These are phyloP conservation scores for Ceratocystis lukuohia DNA, from an alignment of 2,329 filamentous ascomycete species.

Conservation along the genomic window DNA sequence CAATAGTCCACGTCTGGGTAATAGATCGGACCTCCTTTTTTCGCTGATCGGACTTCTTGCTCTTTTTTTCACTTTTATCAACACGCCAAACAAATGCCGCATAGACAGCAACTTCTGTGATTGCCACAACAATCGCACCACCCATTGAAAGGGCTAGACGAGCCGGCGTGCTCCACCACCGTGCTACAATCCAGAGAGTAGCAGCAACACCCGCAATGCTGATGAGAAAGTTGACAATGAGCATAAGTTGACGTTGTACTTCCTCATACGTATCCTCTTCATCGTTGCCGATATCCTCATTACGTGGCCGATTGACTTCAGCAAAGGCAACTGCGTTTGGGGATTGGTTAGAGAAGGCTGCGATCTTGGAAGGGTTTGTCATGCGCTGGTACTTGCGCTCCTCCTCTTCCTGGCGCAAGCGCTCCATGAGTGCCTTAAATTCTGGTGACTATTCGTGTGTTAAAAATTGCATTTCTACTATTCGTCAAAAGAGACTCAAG, in stretches of 20 bases:
- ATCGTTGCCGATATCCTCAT: slow-evolving; percentile 31
- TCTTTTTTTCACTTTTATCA: slow-evolving; percentile 51
- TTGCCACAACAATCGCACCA: slow-evolving; percentile 53
- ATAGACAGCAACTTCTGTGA: slow-evolving; percentile 69
- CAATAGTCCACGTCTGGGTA: slow-evolving; percentile 57
- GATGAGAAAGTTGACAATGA: slow-evolving; percentile 82
- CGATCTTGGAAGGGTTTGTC: slow-evolving; percentile 45
- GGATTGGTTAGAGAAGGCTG: slow-evolving; percentile 48
- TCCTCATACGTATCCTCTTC: slow-evolving; percentile 57
- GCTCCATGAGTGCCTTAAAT: slow-evolving; percentile 78
- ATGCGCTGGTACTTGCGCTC: slow-evolving; percentile 69
- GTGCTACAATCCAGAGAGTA: slow-evolving; percentile 64
- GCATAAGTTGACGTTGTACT: slow-evolving; percentile 63
- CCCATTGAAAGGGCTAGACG: slow-evolving; percentile 58
- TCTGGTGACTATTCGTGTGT: slow-evolving; percentile 48
- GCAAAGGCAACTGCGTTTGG: slow-evolving; percentile 44
- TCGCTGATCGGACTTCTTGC: slow-evolving; percentile 31
- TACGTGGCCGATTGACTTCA: slow-evolving; percentile 37
- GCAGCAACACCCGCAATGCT: slow-evolving; percentile 69
- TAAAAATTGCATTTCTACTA: neutral
- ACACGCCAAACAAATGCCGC: slow-evolving; percentile 60
- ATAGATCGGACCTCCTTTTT: slow-evolving; percentile 54
- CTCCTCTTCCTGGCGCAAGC: slow-evolving; percentile 72
- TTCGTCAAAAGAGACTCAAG: neutral
- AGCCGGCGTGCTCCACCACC: slow-evolving; percentile 61